These are phyloP conservation scores for Elongisporangium undulatum DNA, from an alignment of 352 stramenopile species.

Conservation along the genomic window DNA sequence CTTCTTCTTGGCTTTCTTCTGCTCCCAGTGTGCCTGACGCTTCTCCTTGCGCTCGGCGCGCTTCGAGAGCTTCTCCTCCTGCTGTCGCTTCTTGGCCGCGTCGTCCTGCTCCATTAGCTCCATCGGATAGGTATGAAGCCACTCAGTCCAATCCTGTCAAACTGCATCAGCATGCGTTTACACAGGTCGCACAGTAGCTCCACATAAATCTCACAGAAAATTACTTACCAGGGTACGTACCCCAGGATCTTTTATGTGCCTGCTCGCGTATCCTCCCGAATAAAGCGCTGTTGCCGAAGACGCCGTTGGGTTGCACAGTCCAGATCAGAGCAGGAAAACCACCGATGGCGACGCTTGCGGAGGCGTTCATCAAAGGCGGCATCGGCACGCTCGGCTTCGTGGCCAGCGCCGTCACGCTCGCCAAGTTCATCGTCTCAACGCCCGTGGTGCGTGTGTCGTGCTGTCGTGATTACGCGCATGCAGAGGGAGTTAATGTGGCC, in stretches of 20 bases:
- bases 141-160: not conserved
- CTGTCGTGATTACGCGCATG: not conserved
- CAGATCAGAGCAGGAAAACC: not conserved
- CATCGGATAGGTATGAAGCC: not conserved
- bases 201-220: not conserved
- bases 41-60: conserved; percentile 55
- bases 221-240: not conserved
- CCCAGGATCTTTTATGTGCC: not conserved
- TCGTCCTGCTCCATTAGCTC: not conserved
- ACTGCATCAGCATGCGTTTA: not conserved
- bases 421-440: conserved; percentile 77
- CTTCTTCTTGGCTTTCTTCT: conserved; percentile 88
- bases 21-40: conserved; percentile 58
- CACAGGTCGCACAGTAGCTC: not conserved
- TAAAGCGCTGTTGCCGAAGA: not conserved
- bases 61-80: conserved; percentile 31
- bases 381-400: conserved; percentile 67
- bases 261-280: not conserved
- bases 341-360: conserved; percentile 47
- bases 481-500: conserved; percentile 6
- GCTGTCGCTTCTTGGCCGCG: not conserved
- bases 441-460: conserved; percentile 40
- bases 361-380: conserved; percentile 65
- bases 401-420: conserved; percentile 68
- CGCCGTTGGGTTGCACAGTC: not conserved